Evolutionary conservation across 2,329 filamentous ascomycete genomes (phyloP), one percentile per base, ranked within the genome.

Genomic region (Colletotrichum costaricense): DNA sequence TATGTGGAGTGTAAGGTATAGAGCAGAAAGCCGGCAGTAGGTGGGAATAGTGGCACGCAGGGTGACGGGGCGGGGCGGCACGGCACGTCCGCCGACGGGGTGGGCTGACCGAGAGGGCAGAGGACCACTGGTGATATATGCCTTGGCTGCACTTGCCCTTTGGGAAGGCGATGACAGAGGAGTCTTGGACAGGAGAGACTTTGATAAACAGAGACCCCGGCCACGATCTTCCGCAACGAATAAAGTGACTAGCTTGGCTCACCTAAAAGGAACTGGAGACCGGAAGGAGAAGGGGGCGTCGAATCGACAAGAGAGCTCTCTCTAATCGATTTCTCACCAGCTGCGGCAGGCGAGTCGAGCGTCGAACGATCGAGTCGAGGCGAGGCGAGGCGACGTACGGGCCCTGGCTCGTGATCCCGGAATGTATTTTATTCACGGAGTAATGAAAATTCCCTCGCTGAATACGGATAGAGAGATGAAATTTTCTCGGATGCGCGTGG

Each of bases 241-340:
- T 64, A 56, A 62, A 70, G 70, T 73, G 67, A 73, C 67, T 73
- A 57, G 60, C 70, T 73, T 70, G 67, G 70, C 70, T 73, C 70
- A 73, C 70, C 70, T 73, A 54, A 64, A 59, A 46, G 70, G 64
- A 42, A 35, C 58, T 69, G 22, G n/a, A 55, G 59, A 69, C 66
- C 24, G 67, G 60, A 28, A 38, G 66, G 22, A 30, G 26, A 33
- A 35, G 28, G 42, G 42, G 19, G 42, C 19, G 42, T 49, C 30
- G 38, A 68, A 64, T 69, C 69, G 69, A 63, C 69, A 57, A 22
- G 38, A 62, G 65, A 35, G 33, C 33, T 35, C 58, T 72, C 70
- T 62, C 46, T 63, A 4, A 54, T 11, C 12, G 16, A 38, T 62
- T 9, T 62, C 16, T 24, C 42, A 33, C 22, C 62, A 56, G 30